These are phyloP conservation scores for Rhodotorula mucilaginosa DNA, from an alignment of 1,284 basidiomycete species.

Conservation along the genomic window DNA sequence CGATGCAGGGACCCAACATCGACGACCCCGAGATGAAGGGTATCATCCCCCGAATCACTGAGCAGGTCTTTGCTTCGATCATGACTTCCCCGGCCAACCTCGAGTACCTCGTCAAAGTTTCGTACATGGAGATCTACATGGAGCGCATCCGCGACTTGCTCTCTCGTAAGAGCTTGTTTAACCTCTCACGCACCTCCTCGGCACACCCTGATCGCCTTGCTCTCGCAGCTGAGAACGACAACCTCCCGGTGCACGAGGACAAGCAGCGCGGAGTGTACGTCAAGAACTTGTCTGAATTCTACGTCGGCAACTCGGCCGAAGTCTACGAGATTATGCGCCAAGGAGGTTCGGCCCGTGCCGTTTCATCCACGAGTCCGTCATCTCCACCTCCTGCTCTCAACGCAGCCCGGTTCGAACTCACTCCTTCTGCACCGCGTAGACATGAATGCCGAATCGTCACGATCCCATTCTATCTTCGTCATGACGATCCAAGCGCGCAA, in stretches of 20 bases:
- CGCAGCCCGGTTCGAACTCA: not conserved
- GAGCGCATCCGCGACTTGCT: constrained; percentile 94
- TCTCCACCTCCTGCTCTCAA: too few relatives aligned
- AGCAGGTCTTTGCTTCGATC: constrained; percentile 98
- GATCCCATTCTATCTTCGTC: constrained; percentile 98
- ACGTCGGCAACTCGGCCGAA: constrained; percentile 92
- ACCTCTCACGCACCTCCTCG: not conserved
- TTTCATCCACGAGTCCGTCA: constrained; percentile 86
- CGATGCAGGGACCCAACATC: constrained; percentile 84
- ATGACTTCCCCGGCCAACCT: constrained; percentile 90
- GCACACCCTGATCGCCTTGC: not conserved
- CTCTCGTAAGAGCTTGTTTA: constrained; percentile 69
- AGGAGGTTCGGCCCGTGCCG: constrained; percentile 83
- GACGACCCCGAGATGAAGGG: constrained; percentile 87
- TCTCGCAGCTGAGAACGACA: constrained; percentile 86
- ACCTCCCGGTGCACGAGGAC: constrained; percentile 97
- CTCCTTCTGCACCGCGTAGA: constrained; percentile 56
- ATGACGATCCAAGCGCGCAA: constrained; percentile 97
- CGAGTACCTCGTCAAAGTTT: constrained; percentile 99
- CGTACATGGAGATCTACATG: constrained; percentile 99
- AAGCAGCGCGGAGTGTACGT: constrained; percentile 97
- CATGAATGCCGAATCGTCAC: constrained; percentile 99
- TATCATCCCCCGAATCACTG: constrained; percentile 96
- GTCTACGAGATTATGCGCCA: constrained; percentile 99
- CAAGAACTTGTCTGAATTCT: constrained; percentile 95